These are phyloP conservation scores for Phyllosticta paracitricarpa DNA, from an alignment of 2,329 filamentous ascomycete species.

Conservation along the genomic window DNA sequence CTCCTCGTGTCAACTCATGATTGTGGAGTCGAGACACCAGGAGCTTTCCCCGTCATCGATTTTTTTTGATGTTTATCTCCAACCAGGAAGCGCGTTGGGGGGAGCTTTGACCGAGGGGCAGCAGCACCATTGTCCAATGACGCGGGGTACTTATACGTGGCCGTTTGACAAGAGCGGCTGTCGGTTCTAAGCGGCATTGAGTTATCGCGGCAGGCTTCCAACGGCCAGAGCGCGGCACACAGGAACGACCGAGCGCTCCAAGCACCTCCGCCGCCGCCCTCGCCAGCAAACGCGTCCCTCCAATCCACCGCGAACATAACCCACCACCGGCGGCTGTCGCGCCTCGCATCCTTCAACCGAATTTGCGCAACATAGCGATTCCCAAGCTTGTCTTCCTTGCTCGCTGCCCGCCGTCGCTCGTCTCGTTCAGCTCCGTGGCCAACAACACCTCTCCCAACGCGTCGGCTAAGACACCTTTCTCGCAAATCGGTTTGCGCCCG, in stretches of 20 bases:
- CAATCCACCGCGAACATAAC: background rate
- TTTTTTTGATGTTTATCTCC: background rate
- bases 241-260: background rate
- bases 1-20: background rate
- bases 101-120: conserved; percentile 3
- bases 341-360: background rate
- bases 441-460: background rate
- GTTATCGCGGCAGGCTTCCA: background rate
- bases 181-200: background rate
- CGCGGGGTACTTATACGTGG: background rate
- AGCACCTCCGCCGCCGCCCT: background rate
- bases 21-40: background rate
- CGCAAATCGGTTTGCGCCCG: background rate
- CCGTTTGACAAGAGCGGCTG: background rate
- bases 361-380: background rate
- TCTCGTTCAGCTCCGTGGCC: background rate
- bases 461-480: background rate
- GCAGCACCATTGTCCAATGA: conserved; percentile 6
- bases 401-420: background rate
- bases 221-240: background rate
- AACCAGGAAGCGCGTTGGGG: background rate
- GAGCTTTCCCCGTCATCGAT: background rate
- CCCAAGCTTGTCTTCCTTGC: background rate
- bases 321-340: background rate
- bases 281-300: background rate